Evolutionary conservation across 805 yeast genomes (phyloP), one percentile per base, ranked within the genome.

Genomic region (Candida nonsorbophila): DNA sequence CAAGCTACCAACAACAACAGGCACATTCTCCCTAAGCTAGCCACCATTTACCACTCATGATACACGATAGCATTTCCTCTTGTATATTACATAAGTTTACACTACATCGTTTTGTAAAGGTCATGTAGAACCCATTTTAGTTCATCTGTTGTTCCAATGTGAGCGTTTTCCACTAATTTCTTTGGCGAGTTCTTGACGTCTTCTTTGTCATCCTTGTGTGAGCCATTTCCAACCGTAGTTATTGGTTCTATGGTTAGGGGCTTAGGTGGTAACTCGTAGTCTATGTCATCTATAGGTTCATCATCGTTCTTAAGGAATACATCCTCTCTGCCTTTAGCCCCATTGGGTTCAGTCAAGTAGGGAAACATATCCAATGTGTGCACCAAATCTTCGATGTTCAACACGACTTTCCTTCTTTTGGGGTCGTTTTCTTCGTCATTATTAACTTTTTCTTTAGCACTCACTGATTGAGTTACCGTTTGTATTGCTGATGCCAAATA

Each of bases 81-180:
- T n/a, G n/a, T n/a, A n/a, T n/a, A 7, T 10, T 18, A 10, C 20
- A 18, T 7, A 7, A 18, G 9, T 10, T 7, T 10, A 18, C 9
- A 15, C 45, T 38, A 61, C 54, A 51, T 51, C 6, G 58, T 44
- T 8, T 72, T 58, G n/a, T 77, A 53, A 29, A 82, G 67, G 42
- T 80, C 88, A 53, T 76, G 79, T 20, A 83, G 66, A 30, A 82
- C 58, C 84, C 85, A 76, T 41, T 77, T 74, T 38, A 83, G 57
- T 47, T 83, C 94, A 32, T 79, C 82, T 20, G 74, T 70, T 0
- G 78, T 65, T 5, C 84, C 84, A 25, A 69, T 55, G 42, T 73
- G 72, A 8, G 53, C 41, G 29, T n/a, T 13, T 15, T 5, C 14
- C 22, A 26, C 22, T 32, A 22, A 22, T 29, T 9, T 22, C 17